Evolutionary conservation across 108 stramenopile genomes (phyloP).

Genomic region (Cyclostephanos invisitatus): DNA sequence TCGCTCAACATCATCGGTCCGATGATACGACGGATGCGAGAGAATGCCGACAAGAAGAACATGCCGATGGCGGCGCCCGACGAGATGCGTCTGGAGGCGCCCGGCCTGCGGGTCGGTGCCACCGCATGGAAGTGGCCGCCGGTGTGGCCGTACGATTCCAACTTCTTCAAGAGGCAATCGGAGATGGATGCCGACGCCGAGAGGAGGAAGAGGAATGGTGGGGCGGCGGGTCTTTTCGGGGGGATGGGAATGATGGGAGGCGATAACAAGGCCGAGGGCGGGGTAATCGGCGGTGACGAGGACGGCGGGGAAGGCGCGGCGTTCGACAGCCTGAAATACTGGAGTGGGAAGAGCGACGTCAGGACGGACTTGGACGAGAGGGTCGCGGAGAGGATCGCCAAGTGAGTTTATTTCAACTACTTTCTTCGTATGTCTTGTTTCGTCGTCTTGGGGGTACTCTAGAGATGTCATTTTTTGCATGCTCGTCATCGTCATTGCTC

Average conservation of each 20-base stretch:
- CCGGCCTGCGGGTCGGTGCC: conserved; percentile 78
- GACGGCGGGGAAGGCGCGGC: conserved; percentile 33
- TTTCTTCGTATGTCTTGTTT: too few relatives aligned
- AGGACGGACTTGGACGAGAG: conserved; percentile 67
- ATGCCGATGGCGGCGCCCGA: conserved; percentile 73
- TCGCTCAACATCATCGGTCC: conserved; percentile 67
- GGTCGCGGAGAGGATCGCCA: conserved; percentile 64
- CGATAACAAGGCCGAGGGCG: conserved; percentile 38
- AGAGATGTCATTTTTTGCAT: background rate
- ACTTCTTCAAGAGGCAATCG: conserved; percentile 63
- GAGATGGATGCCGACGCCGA: conserved; percentile 35
- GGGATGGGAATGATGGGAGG: conserved; percentile 45
- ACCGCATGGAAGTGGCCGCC: conserved; percentile 89
- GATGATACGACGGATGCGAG: conserved; percentile 81
- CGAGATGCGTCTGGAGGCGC: conserved; percentile 69
- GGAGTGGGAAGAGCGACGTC: conserved; percentile 65
- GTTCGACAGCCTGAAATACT: conserved; percentile 67
- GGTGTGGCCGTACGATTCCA: conserved; percentile 82
- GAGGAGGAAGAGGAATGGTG: background rate
- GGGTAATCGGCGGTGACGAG: too few relatives aligned
- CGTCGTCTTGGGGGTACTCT: background rate
- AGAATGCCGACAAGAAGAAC: conserved; percentile 74
- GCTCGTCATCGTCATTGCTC: background rate
- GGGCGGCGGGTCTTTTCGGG: background rate
- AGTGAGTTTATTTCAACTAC: too few relatives aligned